Evolutionary conservation across 2,329 filamentous ascomycete species (phyloP), one percentile per base, ranked within the genome.

Genomic region (Exophiala aquamarina): DNA sequence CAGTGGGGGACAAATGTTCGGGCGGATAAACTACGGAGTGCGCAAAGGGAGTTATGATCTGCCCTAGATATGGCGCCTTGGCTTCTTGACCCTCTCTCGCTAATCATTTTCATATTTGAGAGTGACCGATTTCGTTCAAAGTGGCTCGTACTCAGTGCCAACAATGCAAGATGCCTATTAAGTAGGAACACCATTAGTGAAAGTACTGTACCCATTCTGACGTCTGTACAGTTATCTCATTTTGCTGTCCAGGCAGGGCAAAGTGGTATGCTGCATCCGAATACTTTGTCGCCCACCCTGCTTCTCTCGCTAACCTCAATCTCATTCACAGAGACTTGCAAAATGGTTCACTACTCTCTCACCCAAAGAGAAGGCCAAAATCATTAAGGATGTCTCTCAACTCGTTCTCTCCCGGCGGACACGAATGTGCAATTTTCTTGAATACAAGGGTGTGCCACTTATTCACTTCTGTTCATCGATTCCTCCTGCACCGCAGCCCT

Each of bases 291-390:
- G 47, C 63, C 68, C 66, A 72, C 70, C 66, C 44, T 56, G 58
- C 64, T 47, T 42, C 54, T 43, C 45, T 38, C 37, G 35, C 43
- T 52, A 47, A 56, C 49, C 50, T 64, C 56, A 63, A 61, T 57
- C 57, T 59, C 46, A 38, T 58, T 49, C 56, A 47, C 73, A 98
- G 93, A 91, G 93, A 66, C 85, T 98, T 47, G 93, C 93, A 60
- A 98, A 98, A 76, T 98, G 93, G 93, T 98, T 98, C 74, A 95
- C 91, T 45, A 98, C 93, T 13, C 81, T 98, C 55, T 95, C 92
- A 28, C 93, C 93, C 56, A 96, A 87, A 73, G 93, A 98, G 67
- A 98, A 98, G 77, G 93, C 92, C 72, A 98, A 98, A 80, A 97
- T 98, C 67, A 92, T 98, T 79, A 98, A 98, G 73, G 93, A 98